Evolutionary conservation across 306 rosid species (phyloP).

Genomic region (Malus sylvestris): DNA sequence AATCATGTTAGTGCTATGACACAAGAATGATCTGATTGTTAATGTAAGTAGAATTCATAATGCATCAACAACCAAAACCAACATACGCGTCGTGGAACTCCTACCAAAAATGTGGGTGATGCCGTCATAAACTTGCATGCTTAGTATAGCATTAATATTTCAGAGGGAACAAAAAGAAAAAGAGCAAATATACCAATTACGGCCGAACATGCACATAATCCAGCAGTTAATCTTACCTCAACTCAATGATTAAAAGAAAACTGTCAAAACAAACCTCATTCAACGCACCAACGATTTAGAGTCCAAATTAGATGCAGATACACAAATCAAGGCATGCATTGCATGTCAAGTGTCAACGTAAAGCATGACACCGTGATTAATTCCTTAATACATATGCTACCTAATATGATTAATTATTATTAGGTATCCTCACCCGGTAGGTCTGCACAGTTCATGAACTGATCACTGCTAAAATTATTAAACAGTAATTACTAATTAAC

Average conservation of each 20-base stretch:
- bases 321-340: constrained; percentile 40
- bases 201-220: background rate
- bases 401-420: constrained; percentile 21
- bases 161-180: background rate
- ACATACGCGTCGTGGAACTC: background rate
- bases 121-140: background rate
- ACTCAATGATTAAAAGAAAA: background rate
- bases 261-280: background rate
- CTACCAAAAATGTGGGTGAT: background rate
- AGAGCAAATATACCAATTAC: background rate
- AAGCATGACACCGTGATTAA: constrained; percentile 20
- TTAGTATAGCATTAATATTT: background rate
- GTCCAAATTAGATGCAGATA: constrained; percentile 1
- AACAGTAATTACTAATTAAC: background rate
- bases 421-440: constrained; percentile 5
- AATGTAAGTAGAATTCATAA: too few relatives aligned
- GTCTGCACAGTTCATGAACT: background rate
- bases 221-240: background rate
- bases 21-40: background rate
- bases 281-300: background rate
- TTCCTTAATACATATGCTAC: constrained; percentile 7
- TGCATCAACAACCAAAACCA: background rate
- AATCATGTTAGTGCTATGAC: background rate
- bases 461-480: background rate
- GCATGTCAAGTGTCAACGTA: constrained; percentile 27